A percentile compares a stretch with the other conserved stretches of the same genome.
phyloP scores from a whole-genome alignment of 2,329 filamentous ascomycete species.

The Alternaria incomplexa region DNA sequence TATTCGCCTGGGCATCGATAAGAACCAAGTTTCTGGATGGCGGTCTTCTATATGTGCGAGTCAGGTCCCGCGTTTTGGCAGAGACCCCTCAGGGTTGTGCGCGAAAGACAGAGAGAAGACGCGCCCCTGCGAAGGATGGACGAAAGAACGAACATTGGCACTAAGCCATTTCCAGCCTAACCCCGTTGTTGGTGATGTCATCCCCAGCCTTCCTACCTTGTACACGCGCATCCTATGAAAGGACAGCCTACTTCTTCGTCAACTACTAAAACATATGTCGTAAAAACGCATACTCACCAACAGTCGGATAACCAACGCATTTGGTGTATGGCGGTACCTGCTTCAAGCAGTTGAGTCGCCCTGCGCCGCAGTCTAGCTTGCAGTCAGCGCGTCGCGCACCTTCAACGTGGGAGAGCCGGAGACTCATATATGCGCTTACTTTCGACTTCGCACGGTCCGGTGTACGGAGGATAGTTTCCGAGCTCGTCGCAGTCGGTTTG shows the following conservation, averaged over 20 bases:
- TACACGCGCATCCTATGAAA: neutral
- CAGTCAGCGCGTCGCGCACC: neutral
- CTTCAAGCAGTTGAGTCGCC: conserved; percentile 7
- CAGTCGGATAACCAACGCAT: conserved; percentile 4
- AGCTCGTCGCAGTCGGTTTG: neutral
- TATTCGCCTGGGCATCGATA: neutral
- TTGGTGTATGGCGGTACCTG: neutral
- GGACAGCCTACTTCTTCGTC: neutral
- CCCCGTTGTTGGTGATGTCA: neutral
- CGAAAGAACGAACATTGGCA: neutral
- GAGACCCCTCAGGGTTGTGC: too few species aligned
- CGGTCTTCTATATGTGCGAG: neutral
- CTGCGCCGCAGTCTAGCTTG: conserved; percentile 7
- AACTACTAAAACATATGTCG: neutral
- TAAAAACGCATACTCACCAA: neutral
- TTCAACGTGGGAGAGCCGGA: neutral
- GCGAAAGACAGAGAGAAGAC: neutral
- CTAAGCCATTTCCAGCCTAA: neutral
- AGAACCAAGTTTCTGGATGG: neutral
- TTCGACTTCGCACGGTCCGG: neutral
- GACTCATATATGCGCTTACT: neutral
- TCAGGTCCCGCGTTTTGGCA: neutral
- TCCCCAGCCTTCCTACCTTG: neutral
- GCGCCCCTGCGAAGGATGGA: neutral
- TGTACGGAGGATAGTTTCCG: neutral